Percentiles rank a stretch among this genome's conserved stretches.
These are phyloP conservation scores for Aspergillus pseudonomiae DNA, from an alignment of 2,329 filamentous ascomycete species.

Conservation along the genomic window DNA sequence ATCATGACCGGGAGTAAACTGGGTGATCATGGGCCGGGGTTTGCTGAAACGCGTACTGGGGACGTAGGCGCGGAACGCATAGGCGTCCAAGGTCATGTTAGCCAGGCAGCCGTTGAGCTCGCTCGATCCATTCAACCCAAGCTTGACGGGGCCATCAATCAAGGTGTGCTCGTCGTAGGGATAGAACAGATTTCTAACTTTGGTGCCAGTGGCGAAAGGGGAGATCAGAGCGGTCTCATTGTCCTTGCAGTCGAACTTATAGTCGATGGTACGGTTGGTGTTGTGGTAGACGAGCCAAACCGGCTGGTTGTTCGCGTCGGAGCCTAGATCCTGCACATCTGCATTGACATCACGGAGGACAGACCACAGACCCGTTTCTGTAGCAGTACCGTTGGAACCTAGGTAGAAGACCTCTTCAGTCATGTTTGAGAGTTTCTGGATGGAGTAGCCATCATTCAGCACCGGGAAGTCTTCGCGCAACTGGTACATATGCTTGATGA, in stretches of 20 bases:
- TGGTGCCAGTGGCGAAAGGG: conserved; percentile 57
- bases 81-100: conserved; percentile 56
- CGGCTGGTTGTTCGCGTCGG: conserved; percentile 47
- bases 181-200: conserved; percentile 65
- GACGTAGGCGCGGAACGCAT: conserved; percentile 64
- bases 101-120: conserved; percentile 59
- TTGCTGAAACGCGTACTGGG: conserved; percentile 53
- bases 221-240: conserved; percentile 55
- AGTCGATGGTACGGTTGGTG: conserved; percentile 53
- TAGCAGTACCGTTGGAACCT: conserved; percentile 56
- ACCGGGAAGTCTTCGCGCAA: conserved; percentile 61
- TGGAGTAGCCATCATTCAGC: conserved; percentile 61
- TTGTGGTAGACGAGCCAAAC: conserved; percentile 52
- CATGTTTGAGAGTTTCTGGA: conserved; percentile 60
- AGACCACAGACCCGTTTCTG: conserved; percentile 65
- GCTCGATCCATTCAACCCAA: conserved; percentile 52
- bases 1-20: conserved; percentile 65
- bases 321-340: conserved; percentile 55
- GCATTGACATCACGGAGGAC: conserved; percentile 56
- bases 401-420: conserved; percentile 55
- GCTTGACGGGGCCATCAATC: conserved; percentile 46
- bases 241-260: conserved; percentile 60
- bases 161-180: conserved; percentile 61
- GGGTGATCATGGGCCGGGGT: conserved; percentile 62
- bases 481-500: conserved; percentile 65